Evolutionary conservation across 129 eudicot genomes (phyloP).

Genomic region (Flaveria brownii): DNA sequence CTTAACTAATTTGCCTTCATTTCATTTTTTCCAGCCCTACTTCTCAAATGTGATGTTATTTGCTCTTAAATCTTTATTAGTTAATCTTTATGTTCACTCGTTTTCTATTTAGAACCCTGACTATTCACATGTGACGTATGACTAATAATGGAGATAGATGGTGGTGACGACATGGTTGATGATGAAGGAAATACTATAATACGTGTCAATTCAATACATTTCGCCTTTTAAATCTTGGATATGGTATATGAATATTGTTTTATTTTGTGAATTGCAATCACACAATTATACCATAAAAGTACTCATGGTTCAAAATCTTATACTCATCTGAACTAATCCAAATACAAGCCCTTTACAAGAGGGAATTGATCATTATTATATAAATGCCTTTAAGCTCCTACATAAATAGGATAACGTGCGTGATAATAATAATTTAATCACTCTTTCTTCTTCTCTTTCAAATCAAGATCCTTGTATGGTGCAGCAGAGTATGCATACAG

Average conservation of each 20-base stretch:
- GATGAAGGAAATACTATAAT: too few species aligned
- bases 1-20: too few species aligned
- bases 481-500: conserved; percentile 79
- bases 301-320: conserved; percentile 20
- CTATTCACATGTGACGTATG: too few species aligned
- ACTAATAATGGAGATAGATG: too few species aligned
- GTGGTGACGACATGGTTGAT: too few species aligned
- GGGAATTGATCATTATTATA: conserved; percentile 14
- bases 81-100: too few species aligned
- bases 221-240: neutral
- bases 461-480: conserved; percentile 53
- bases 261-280: neutral
- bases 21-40: too few species aligned
- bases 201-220: too few species aligned
- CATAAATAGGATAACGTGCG: conserved; percentile 25
- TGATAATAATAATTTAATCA: conserved; percentile 25
- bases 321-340: conserved; percentile 22
- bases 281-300: neutral
- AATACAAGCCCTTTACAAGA: conserved; percentile 27
- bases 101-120: too few species aligned
- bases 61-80: too few species aligned
- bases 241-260: neutral
- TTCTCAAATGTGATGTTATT: too few species aligned
- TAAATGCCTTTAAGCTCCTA: conserved; percentile 13
- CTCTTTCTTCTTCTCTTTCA: conserved; percentile 72